Evolutionary conservation across 495 filamentous ascomycete genomes (phyloP), one percentile per base, ranked within the genome.

Genomic region (Neurospora pannonica): DNA sequence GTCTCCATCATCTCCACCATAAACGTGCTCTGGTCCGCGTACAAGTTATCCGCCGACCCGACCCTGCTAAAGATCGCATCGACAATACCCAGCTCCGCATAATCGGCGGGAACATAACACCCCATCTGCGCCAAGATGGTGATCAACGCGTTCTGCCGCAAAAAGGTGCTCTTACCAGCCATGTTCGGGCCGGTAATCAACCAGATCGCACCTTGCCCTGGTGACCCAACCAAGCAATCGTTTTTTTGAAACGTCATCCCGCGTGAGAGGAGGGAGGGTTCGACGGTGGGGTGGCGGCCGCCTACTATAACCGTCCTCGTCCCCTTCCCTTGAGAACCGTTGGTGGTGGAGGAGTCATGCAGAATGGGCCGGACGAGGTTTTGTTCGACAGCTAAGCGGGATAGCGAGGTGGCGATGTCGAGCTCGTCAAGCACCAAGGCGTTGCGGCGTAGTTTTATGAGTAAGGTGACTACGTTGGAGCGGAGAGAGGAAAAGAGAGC

Each of bases 181-280:
- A 99, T 99, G 84, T 99, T 99, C n/a, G 97, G 96, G 0, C 96
- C 96, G 1, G 95, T 98, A 75, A 99, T 92, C 36, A 99, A 88
- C 92, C 93, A 95, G 54, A 94, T 87, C 4, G 88, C 85, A 76
- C 95, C 92, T 46, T 84, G 77, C 34, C 85, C 86, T 9, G 74
- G 75, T 5, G 72, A 43, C 60, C 91, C 92, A 19, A 98, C 82
- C 60, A 92, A 86, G 84, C 94, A 97, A 82, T 97, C 93, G 73
- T 99, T 99, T 71, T 89, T 87, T 38, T 92, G 91, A 78, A 99
- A 99, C 3, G 84, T 89, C 38, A 93, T 88, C 4, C 96, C 96
- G 79, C 94, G 90, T 71, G 92, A 90, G 74, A 89, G 86, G 0
- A 99, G 86, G 0, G 93, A 93, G 28, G 89, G 85, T 81, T 95